Conservation (phyloP, 768 basidiomycete genomes). For the Flagelloscypha sp. region DNA sequence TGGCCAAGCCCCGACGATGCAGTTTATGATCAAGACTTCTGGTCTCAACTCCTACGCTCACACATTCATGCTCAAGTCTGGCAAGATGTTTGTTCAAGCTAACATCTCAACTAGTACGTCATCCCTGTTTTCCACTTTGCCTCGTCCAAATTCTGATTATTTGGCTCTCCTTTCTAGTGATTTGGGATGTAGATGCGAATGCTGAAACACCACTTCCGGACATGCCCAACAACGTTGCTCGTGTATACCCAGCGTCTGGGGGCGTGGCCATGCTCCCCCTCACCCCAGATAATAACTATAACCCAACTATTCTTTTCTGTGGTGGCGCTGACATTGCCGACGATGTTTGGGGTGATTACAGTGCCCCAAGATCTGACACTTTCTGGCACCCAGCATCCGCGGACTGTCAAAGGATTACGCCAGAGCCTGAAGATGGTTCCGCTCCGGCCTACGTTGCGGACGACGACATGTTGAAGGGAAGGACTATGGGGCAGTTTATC, state of each 20-base stretch:
- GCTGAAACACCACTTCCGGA: slow-evolving; percentile 54
- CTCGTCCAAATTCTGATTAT: slow-evolving; percentile 21
- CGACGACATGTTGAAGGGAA: slow-evolving; percentile 63
- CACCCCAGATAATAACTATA: slow-evolving; percentile 82
- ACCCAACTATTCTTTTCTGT: slow-evolving; percentile 81
- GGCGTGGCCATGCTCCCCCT: slow-evolving; percentile 87
- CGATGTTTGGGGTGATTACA: slow-evolving; percentile 68
- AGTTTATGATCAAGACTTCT: slow-evolving; percentile 63
- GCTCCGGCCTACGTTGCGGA: slow-evolving; percentile 55
- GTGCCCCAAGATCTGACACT: slow-evolving; percentile 63
- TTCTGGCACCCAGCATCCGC: slow-evolving; percentile 60
- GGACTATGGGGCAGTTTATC: slow-evolving; percentile 92
- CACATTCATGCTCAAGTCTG: slow-evolving; percentile 66
- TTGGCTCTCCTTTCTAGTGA: slow-evolving; percentile 37
- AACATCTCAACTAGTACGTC: slow-evolving; percentile 67
- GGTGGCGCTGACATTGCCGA: slow-evolving; percentile 79
- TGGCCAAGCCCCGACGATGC: slow-evolving; percentile 42
- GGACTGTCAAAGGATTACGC: slow-evolving; percentile 79
- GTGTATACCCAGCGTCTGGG: slow-evolving; percentile 87
- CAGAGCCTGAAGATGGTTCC: slow-evolving; percentile 70
- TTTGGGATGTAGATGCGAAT: slow-evolving; percentile 49
- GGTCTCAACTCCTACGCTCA: slow-evolving; percentile 76
- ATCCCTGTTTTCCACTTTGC: slow-evolving; percentile 4
- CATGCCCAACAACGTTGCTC: slow-evolving; percentile 66
- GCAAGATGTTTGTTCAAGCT: slow-evolving; percentile 75